Base-by-base conservation (phyloP, 345 rosid species). In the Eucalyptus paniculata region DNA sequence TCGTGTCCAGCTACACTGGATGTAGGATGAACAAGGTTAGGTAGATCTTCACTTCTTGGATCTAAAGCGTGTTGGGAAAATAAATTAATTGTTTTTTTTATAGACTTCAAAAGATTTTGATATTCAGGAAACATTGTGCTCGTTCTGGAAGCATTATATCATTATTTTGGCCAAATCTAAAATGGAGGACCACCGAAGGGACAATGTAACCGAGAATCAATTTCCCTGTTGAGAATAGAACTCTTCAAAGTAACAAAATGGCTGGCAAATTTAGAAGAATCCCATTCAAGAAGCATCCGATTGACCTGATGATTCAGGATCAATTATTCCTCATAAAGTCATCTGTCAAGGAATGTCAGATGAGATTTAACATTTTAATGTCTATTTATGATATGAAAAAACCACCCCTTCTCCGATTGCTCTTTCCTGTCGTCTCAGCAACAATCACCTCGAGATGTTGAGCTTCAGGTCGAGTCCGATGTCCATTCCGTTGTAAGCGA, bases 401-500 rank as follows among this genome's bases (percentile, higher is more conserved):
- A 77, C 28, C 47, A 40, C 2, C 83, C 15, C 32, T 77, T 77
- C 83, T 77, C 83, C 11, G 3, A 77, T 77, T 34, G 83, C 45
- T 26, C 47, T 37, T 77, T 77, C 47, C 42, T 11, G n/a, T 40
- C 6, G 32, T 56, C 67, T 5, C 88, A 67, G 89, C 87, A 62
- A 91, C 90, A 86, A 47, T 77, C 47, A 77, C 47, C 83, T 77
- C 15, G 93, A 87, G 10, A 92, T 54, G 88, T 69, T 72, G n/a
- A 96, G 86, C 91, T 91, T 93, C 44, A 93, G 90, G 90, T 95
- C 94, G 58, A 95, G 95, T 45, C 97, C 97, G 88, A 96, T 92
- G 92, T 94, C 92, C 95, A 94, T 94, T 86, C 99, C 99, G 54
- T 97, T 95, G 94, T 95, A 96, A 85, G 98, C 98, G 53, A 97